Conservation (phyloP, 106 monocot genomes). For the Alisma plantagoaquatica region DNA sequence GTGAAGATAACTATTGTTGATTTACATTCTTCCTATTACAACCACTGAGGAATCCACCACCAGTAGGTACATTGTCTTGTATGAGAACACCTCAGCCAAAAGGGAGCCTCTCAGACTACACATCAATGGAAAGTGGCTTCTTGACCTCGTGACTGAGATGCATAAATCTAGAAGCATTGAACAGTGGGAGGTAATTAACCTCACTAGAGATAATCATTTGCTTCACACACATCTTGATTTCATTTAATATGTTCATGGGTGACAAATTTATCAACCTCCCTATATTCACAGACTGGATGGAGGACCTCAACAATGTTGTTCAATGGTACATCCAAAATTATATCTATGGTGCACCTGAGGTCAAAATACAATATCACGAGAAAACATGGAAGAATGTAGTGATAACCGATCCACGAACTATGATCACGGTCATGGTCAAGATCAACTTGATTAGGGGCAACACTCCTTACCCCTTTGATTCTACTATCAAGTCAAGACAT, state of each 20-base stretch:
- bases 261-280: background rate
- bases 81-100: background rate
- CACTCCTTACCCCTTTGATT: constrained; percentile 43
- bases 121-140: background rate
- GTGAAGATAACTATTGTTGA: too few species aligned
- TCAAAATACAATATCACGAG: constrained; percentile 1
- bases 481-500: constrained; percentile 56
- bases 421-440: constrained; percentile 5
- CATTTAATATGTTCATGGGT: background rate
- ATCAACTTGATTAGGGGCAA: background rate
- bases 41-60: background rate
- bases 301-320: background rate
- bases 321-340: background rate
- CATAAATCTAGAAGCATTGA: background rate
- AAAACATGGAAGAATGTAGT: constrained; percentile 15
- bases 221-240: constrained; percentile 11
- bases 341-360: background rate
- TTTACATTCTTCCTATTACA: background rate
- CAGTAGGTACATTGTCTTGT: background rate
- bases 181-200: background rate
- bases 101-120: background rate
- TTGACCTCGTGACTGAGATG: background rate
- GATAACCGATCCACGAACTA: constrained; percentile 2
- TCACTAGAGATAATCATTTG: constrained; percentile 1
- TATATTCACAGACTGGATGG: constrained; percentile 5